These are phyloP conservation scores for Chamaecrista fasciculata DNA, from an alignment of 306 rosid species.

Conservation along the genomic window DNA sequence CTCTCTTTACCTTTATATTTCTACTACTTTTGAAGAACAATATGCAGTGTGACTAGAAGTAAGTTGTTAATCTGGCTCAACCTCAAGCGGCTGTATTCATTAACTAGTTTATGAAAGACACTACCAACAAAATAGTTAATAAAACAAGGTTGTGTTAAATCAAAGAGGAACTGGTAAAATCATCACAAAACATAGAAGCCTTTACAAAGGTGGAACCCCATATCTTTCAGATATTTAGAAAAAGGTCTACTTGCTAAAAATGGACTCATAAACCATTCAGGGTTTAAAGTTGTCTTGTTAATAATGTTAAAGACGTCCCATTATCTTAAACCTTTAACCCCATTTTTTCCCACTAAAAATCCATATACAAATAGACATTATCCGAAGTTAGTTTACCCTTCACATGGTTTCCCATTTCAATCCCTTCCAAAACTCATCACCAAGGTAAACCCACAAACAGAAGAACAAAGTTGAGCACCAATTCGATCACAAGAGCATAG, in stretches of 20 bases:
- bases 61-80: not conserved
- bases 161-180: not conserved
- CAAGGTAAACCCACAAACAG: not conserved
- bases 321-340: not conserved
- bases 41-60: not conserved
- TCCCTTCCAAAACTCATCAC: not conserved
- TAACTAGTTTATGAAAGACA: not conserved
- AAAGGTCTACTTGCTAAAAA: not conserved
- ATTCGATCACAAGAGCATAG: too few relatives aligned
- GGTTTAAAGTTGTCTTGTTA: not conserved
- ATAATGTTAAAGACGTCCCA: not conserved
- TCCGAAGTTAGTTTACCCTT: not conserved
- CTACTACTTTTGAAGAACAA: not conserved
- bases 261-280: not conserved
- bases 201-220: not conserved
- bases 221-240: not conserved
- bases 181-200: not conserved
- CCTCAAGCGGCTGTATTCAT: not conserved
- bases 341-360: not conserved
- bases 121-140: not conserved
- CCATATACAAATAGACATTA: not conserved
- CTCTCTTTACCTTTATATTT: not conserved
- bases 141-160: not conserved
- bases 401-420: not conserved
- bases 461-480: not conserved